Evolutionary conservation across 1,284 basidiomycete species (phyloP).

Genomic region (Bjerkandera adusta): DNA sequence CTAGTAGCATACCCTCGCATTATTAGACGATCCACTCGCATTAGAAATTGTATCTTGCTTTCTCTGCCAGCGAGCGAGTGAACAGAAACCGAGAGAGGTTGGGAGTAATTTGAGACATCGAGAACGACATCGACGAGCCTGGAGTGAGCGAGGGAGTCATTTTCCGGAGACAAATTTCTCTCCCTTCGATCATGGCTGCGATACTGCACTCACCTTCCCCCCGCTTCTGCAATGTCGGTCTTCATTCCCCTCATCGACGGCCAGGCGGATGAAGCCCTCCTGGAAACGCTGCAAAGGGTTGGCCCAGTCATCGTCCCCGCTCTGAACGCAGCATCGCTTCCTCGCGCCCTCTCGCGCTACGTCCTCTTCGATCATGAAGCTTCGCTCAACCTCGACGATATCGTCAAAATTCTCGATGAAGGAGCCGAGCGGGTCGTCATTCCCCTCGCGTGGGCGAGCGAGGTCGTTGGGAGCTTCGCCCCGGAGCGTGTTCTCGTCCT

Average conservation of each 20-base stretch:
- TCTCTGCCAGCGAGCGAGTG: too few relatives aligned
- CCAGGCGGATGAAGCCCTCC: constrained; percentile 44
- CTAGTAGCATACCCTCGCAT: neutral
- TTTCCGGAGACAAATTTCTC: constrained; percentile 9
- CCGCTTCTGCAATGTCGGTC: constrained; percentile 40
- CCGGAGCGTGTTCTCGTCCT: constrained; percentile 72
- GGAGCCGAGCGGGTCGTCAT: constrained; percentile 80
- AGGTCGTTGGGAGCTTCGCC: constrained; percentile 68
- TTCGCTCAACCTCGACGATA: constrained; percentile 49
- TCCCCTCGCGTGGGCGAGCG: constrained; percentile 61
- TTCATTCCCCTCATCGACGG: constrained; percentile 64
- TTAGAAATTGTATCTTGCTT: too few relatives aligned
- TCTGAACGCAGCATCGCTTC: constrained; percentile 28
- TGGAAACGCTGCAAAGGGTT: constrained; percentile 66
- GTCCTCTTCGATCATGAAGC: constrained; percentile 58
- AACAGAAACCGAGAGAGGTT: too few relatives aligned
- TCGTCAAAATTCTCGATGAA: constrained; percentile 68
- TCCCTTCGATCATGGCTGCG: constrained; percentile 10
- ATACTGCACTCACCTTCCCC: constrained; percentile 1
- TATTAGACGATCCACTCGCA: constrained; percentile 1
- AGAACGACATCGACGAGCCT: too few relatives aligned
- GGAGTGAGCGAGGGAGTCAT: constrained; percentile 4
- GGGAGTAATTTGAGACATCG: neutral
- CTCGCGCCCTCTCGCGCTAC: constrained; percentile 36
- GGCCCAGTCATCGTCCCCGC: constrained; percentile 70